Evolutionary conservation across 2,329 filamentous ascomycete genomes (phyloP).

Genomic region (Malbranchea zuffiana): DNA sequence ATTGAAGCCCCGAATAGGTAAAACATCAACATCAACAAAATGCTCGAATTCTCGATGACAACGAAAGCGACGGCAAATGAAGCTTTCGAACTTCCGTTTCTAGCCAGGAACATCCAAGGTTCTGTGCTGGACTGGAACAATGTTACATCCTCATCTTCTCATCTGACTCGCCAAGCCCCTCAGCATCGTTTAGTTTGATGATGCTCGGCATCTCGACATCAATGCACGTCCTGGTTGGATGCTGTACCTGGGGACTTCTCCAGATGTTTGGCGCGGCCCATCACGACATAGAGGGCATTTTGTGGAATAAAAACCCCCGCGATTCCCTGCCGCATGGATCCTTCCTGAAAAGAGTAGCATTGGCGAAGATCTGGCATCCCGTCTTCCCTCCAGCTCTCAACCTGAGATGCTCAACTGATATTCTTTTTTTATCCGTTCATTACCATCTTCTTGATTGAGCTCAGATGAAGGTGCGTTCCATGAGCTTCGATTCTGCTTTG

Average conservation of each 20-base stretch:
- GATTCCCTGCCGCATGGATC: slow-evolving; percentile 1
- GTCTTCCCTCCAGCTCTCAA: slow-evolving; percentile 5
- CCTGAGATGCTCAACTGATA: slow-evolving; percentile 6
- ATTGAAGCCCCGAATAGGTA: too few species aligned
- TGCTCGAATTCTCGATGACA: too few species aligned
- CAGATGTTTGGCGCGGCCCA: too few species aligned
- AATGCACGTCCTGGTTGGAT: too few species aligned
- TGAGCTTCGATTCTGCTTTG: neutral
- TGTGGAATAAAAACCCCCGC: too few species aligned
- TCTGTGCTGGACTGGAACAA: slow-evolving; percentile 1
- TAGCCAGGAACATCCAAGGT: too few species aligned
- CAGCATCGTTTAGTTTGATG: slow-evolving; percentile 3
- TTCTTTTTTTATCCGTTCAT: slow-evolving; percentile 5
- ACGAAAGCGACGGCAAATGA: too few species aligned
- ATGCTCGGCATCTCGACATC: neutral
- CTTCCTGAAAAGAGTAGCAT: slow-evolving; percentile 6
- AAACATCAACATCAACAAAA: too few species aligned
- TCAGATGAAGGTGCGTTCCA: slow-evolving; percentile 12
- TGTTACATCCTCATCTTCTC: slow-evolving; percentile 8
- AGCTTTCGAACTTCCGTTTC: slow-evolving; percentile 4
- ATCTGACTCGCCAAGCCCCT: slow-evolving; percentile 7
- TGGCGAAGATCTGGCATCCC: slow-evolving; percentile 5
- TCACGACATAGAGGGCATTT: too few species aligned
- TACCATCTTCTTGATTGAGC: too few species aligned
- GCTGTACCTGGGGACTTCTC: too few species aligned